Percentiles rank a stretch among this genome's conserved stretches.
These are phyloP conservation scores for Amanita thiersii DNA, from an alignment of 768 basidiomycete genomes.

Conservation along the genomic window DNA sequence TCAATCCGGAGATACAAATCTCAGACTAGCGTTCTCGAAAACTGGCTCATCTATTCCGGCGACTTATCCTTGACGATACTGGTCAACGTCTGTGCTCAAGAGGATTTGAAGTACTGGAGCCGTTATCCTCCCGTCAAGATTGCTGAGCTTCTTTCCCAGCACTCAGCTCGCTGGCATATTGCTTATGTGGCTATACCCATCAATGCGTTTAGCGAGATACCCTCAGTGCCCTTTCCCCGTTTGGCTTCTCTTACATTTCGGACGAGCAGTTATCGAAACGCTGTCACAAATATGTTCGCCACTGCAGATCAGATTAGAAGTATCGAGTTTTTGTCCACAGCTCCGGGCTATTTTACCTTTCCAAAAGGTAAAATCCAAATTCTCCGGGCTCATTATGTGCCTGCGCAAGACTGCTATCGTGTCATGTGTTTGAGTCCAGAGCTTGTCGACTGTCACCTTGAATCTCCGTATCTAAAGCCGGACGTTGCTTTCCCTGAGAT, in stretches of 20 bases:
- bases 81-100: conserved; percentile 5
- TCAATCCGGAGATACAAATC: conserved; percentile 6
- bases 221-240: conserved; percentile 2
- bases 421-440: conserved; percentile 4
- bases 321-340: conserved; percentile 4
- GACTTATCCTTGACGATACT: conserved; percentile 6
- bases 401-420: conserved; percentile 7
- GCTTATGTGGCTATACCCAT: conserved; percentile 8
- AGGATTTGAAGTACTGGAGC: conserved; percentile 7
- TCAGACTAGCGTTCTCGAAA: conserved; percentile 3
- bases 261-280: not conserved
- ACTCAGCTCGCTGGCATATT: conserved; percentile 5
- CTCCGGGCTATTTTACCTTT: conserved; percentile 1
- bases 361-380: conserved; percentile 1
- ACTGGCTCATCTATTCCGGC: conserved; percentile 5
- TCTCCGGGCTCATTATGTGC: conserved; percentile 2
- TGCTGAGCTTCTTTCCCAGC: conserved; percentile 1
- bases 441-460: conserved; percentile 7
- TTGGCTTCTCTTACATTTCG: conserved; percentile 6
- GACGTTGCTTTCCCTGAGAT: not conserved
- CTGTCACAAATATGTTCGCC: conserved; percentile 2
- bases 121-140: conserved; percentile 1
- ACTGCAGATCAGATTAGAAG: conserved; percentile 5
- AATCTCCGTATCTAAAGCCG: conserved; percentile 6
- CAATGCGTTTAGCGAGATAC: conserved; percentile 3